Base-by-base conservation (phyloP, 164 flowering plant genomes). In the Pachysandra terminalis region DNA sequence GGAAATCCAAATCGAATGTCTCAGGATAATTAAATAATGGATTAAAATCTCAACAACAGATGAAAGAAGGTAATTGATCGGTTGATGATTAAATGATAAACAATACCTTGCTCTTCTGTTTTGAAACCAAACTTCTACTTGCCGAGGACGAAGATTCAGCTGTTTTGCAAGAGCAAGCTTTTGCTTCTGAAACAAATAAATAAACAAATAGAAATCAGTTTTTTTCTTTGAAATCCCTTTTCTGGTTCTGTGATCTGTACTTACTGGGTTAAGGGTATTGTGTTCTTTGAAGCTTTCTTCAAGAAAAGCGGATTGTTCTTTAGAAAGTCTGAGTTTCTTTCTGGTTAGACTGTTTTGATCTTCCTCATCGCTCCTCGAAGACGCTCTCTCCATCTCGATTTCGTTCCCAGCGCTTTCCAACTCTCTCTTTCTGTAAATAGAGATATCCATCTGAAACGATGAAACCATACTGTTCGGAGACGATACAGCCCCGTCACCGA, bases 281-380 rank as follows among this genome's bases (percentile, higher is more conserved):
- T 93, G 96, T 71, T 93, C 96, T 76, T 88, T 93, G 86, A 93
- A 93, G 74, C 91, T 89, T 61, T 93, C 96, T 76, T 93, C 98
- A 19, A 93, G 91, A 77, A 84, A 89, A 66, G 96, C 98, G n/a
- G 98, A 89, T 37, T 93, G 98, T 5, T 90, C 90, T 71, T 90
- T 93, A 13, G 93, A 82, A 37, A 93, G 87, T 23, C 98, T 75
- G 16, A 93, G 93, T 61, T 93, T 93, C 82, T 93, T 93, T 70
- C 98, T 70, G 14, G 85, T 72, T 19, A 71, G 45, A 15, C 85
- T 89, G 66, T 86, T 86, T 32, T 88, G 92, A 0, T 90, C 96
- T 9, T 88, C 98, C 51, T 88, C 94, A 53, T 94, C 87, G 1
- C 80, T 85, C 74, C 95, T 79, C 5, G 89, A 86, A 28, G 78